Conservation (phyloP, 163 green algal species). For the Scenedesmus sp. region DNA sequence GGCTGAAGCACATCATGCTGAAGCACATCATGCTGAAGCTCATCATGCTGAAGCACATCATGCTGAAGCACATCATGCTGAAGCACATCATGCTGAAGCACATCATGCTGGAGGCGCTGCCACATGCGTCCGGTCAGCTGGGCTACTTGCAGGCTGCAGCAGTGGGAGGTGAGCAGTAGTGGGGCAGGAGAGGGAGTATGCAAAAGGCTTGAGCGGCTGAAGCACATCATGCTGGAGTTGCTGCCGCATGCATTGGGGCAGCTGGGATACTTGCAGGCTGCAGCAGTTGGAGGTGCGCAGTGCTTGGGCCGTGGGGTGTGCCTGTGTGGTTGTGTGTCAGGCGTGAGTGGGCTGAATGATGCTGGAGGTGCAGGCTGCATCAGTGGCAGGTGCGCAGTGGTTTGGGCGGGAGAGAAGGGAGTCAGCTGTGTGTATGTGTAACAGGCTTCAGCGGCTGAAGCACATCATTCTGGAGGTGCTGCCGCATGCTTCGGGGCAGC, state of each 20-base stretch:
- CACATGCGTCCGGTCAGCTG: background rate
- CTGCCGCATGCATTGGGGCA: slow-evolving; percentile 32
- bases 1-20: background rate
- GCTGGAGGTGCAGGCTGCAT: background rate
- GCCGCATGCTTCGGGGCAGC: too few species aligned
- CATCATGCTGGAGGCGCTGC: too few species aligned
- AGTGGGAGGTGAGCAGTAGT: slow-evolving; percentile 4
- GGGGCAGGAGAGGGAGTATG: too few species aligned
- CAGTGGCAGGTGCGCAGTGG: background rate
- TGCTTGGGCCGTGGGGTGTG: background rate
- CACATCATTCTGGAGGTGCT: too few species aligned
- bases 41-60: background rate
- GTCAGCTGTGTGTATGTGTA: too few species aligned
- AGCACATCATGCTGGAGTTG: slow-evolving; percentile 55
- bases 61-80: background rate
- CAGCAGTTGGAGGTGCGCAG: slow-evolving; percentile 32
- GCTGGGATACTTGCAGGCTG: slow-evolving; percentile 45
- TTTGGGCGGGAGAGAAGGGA: background rate
- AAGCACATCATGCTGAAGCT: too few species aligned
- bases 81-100: too few species aligned
- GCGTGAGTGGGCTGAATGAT: background rate
- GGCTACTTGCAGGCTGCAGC: slow-evolving; percentile 33
- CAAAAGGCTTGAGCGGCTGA: slow-evolving; percentile 64
- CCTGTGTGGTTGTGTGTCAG: background rate
- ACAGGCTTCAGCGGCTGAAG: too few species aligned